Evolutionary conservation across 305 asterid genomes (phyloP).

Genomic region (Petunia hybrid): DNA sequence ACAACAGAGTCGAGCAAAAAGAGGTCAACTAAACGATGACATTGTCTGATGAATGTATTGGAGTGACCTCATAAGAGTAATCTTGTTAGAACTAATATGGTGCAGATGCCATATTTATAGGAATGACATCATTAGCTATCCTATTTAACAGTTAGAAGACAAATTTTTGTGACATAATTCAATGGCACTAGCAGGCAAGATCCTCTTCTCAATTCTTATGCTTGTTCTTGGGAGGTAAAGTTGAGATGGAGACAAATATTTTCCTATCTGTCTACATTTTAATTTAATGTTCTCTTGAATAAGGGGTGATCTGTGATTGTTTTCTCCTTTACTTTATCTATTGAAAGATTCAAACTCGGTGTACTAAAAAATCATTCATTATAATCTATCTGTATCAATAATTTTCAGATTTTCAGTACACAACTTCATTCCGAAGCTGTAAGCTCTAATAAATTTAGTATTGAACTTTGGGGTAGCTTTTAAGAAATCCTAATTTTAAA

Average conservation of each 20-base stretch:
- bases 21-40: not conserved
- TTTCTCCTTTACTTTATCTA: slow-evolving; percentile 17
- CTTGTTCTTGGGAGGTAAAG: slow-evolving; percentile 17
- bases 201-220: slow-evolving; percentile 1
- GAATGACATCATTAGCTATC: not conserved
- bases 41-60: slow-evolving; percentile 1
- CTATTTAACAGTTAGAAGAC: not conserved
- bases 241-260: not conserved
- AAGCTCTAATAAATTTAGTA: not conserved
- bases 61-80: not conserved
- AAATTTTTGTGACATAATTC: not conserved
- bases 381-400: not conserved
- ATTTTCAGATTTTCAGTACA: not conserved
- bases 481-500: not conserved
- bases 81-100: slow-evolving; percentile 21
- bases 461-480: not conserved
- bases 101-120: not conserved
- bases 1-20: not conserved
- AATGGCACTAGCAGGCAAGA: not conserved
- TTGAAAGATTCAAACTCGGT: not conserved
- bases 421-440: not conserved
- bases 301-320: slow-evolving; percentile 29
- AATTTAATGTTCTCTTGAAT: not conserved
- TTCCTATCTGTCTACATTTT: not conserved
- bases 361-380: slow-evolving; percentile 8